Evolutionary conservation across 257 asterid genomes (phyloP).

Genomic region (Leptodermis oblonga): DNA sequence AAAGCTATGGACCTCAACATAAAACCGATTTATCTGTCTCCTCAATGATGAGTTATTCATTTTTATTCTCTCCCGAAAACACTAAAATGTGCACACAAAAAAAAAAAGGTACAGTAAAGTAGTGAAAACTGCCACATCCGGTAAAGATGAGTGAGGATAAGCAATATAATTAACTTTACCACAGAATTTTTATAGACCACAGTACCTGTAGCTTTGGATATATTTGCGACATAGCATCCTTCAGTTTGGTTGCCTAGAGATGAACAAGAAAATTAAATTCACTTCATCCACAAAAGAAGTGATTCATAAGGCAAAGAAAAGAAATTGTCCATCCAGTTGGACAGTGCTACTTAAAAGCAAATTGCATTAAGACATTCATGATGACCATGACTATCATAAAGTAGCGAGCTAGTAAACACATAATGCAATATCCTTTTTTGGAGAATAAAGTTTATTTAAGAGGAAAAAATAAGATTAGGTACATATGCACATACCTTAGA

Average conservation of each 20-base stretch:
- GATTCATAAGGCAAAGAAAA: neutral
- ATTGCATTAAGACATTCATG: neutral
- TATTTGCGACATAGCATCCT: slow-evolving; percentile 81
- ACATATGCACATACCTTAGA: slow-evolving; percentile 49
- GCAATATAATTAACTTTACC: neutral
- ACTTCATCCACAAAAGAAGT: slow-evolving; percentile 1
- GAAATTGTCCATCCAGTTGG: neutral
- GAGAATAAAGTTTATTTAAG: neutral
- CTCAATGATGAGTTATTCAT: neutral
- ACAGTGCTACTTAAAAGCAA: neutral
- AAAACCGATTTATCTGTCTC: no score
- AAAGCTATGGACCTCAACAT: neutral
- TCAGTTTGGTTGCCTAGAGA: slow-evolving; percentile 67
- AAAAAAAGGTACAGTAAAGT: neutral
- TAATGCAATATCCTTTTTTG: neutral
- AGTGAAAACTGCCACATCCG: neutral
- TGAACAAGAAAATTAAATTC: neutral
- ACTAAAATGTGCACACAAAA: no score
- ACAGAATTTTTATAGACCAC: neutral
- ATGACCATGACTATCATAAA: neutral
- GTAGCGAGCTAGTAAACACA: neutral
- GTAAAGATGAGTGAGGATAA: neutral
- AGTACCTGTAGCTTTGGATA: slow-evolving; percentile 84
- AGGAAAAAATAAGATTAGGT: neutral
- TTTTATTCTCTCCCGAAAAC: neutral